phyloP scores from a whole-genome alignment of 768 basidiomycete species.

The Leccinellum rugosiceps region DNA sequence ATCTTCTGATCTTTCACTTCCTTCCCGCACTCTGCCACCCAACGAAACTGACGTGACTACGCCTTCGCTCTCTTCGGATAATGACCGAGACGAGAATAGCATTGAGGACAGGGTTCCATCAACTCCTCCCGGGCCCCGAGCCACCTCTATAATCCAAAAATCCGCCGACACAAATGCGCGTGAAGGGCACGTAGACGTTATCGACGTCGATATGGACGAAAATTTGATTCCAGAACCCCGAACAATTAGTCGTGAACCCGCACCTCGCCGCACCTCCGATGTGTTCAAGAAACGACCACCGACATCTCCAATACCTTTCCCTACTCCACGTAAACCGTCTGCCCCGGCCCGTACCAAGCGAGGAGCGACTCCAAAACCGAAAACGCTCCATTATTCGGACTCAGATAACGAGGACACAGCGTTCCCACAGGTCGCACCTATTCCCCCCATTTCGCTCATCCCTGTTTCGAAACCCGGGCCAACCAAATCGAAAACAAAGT shows the following conservation, averaged over 20 bases:
- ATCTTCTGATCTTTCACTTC: constrained; percentile 23
- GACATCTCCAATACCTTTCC: constrained; percentile 57
- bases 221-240: constrained; percentile 7
- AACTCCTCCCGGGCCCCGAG: constrained; percentile 46
- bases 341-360: constrained; percentile 54
- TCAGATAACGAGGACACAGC: constrained; percentile 27
- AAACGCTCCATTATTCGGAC: constrained; percentile 5
- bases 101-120: constrained; percentile 46
- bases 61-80: constrained; percentile 74
- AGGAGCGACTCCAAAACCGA: constrained; percentile 31
- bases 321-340: constrained; percentile 50
- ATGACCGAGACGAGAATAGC: constrained; percentile 50
- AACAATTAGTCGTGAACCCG: constrained; percentile 5
- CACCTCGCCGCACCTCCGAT: constrained; percentile 26
- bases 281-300: constrained; percentile 61
- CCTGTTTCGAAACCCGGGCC: constrained; percentile 12
- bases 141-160: constrained; percentile 1
- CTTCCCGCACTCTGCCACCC: constrained; percentile 26
- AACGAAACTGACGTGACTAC: constrained; percentile 48
- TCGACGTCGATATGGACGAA: constrained; percentile 39
- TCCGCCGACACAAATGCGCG: not conserved
- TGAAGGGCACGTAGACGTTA: constrained; percentile 25
- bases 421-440: not conserved
- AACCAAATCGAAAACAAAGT: constrained; percentile 16
- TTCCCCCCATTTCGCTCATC: constrained; percentile 26